phyloP scores from a whole-genome alignment of 345 rosid genomes.

The Hypericum perforatum region DNA sequence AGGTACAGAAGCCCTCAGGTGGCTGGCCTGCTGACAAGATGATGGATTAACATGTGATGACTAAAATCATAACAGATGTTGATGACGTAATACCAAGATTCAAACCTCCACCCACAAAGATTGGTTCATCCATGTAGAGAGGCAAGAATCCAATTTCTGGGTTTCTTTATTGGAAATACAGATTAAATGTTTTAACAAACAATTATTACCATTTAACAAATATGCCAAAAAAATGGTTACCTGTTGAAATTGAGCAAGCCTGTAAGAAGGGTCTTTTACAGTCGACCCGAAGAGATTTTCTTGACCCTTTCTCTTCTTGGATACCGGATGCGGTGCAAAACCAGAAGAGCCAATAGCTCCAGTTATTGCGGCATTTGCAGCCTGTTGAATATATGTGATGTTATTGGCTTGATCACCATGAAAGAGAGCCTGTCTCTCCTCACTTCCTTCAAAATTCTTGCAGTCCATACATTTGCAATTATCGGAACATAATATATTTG shows the following conservation, averaged over 20 bases:
- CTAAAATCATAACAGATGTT: too few relatives aligned
- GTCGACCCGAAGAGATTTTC: constrained; percentile 2
- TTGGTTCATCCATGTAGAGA: too few relatives aligned
- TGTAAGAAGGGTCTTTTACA: too few relatives aligned
- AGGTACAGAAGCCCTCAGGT: constrained; percentile 39
- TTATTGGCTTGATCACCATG: neutral
- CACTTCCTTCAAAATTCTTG: constrained; percentile 21
- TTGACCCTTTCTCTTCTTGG: constrained; percentile 27
- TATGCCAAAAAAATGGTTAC: too few relatives aligned
- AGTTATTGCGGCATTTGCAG: constrained; percentile 11
- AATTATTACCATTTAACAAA: too few relatives aligned
- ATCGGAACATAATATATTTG: constrained; percentile 35
- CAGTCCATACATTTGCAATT: constrained; percentile 45
- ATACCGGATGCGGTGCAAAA: constrained; percentile 12
- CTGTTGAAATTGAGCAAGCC: too few relatives aligned
- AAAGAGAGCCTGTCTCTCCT: constrained; percentile 10
- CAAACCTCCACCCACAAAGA: too few relatives aligned
- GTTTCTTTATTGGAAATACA: too few relatives aligned
- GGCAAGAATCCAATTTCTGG: too few relatives aligned
- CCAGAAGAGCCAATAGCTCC: constrained; percentile 16
- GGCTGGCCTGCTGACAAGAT: constrained; percentile 40
- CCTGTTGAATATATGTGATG: constrained; percentile 13
- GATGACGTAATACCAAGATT: too few relatives aligned
- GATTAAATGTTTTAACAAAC: too few relatives aligned
- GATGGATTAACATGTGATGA: too few relatives aligned